phyloP scores from a whole-genome alignment of 2,329 filamentous ascomycete species.

The Rhynchosporium graminicola region DNA sequence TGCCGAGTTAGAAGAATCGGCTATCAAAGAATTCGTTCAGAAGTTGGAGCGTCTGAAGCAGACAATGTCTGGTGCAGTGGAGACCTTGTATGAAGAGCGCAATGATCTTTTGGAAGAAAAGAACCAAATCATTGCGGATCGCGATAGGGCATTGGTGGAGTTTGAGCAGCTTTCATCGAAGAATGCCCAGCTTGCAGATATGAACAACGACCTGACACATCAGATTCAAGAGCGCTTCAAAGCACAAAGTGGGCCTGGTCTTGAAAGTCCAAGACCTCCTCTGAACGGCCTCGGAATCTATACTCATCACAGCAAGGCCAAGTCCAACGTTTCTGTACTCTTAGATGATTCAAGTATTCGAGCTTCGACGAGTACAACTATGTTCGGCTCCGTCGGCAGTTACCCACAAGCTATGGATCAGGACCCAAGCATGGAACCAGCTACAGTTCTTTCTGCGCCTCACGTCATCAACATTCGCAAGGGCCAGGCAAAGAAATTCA shows the following conservation, averaged over 20 bases:
- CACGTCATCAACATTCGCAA: slow-evolving; percentile 95
- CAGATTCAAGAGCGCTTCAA: slow-evolving; percentile 94
- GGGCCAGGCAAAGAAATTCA: slow-evolving; percentile 89
- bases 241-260: slow-evolving; percentile 60
- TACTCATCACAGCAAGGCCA: slow-evolving; percentile 52
- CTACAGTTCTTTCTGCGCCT: slow-evolving; percentile 54
- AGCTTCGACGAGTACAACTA: slow-evolving; percentile 44
- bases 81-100: slow-evolving; percentile 67
- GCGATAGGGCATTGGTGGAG: slow-evolving; percentile 90
- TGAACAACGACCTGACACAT: slow-evolving; percentile 94
- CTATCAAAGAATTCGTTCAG: slow-evolving; percentile 88
- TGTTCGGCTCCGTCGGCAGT: slow-evolving; percentile 33
- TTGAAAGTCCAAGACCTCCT: slow-evolving; percentile 45
- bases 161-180: slow-evolving; percentile 94
- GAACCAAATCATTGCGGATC: slow-evolving; percentile 76
- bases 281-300: slow-evolving; percentile 67
- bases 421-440: slow-evolving; percentile 39
- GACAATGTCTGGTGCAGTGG: slow-evolving; percentile 57
- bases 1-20: slow-evolving; percentile 79
- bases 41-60: slow-evolving; percentile 64
- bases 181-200: slow-evolving; percentile 89
- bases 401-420: slow-evolving; percentile 41
- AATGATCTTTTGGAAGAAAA: slow-evolving; percentile 85
- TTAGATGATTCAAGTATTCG: slow-evolving; percentile 43
- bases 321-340: slow-evolving; percentile 41